Conservation (phyloP, 306 rosid species). For the Castanea crenata region DNA sequence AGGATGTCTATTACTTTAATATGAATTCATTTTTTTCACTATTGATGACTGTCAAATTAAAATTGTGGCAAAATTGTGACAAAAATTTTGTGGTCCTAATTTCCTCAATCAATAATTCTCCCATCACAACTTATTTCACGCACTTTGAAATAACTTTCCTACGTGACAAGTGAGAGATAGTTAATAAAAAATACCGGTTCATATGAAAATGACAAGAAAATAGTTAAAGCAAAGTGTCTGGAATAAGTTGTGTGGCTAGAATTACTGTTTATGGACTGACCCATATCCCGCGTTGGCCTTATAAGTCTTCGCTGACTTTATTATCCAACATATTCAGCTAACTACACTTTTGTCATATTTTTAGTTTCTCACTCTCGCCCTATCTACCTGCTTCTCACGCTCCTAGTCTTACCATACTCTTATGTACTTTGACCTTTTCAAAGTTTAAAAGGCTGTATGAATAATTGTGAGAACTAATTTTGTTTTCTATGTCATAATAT, state of each 20-base stretch:
- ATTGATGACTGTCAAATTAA: accelerated
- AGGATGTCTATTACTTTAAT: accelerated
- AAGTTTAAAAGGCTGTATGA: neutral
- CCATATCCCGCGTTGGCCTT: neutral
- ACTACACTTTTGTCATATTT: too few species aligned
- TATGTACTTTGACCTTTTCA: neutral
- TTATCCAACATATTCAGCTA: neutral
- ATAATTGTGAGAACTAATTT: too few species aligned
- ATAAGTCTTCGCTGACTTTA: slow-evolving; percentile 27
- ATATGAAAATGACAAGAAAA: too few species aligned
- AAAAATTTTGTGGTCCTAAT: too few species aligned
- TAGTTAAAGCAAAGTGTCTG: too few species aligned
- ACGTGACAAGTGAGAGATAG: accelerated
- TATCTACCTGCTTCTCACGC: neutral
- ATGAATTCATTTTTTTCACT: too few species aligned
- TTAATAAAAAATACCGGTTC: too few species aligned
- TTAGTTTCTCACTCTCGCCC: neutral
- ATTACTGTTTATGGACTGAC: too few species aligned
- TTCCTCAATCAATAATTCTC: too few species aligned
- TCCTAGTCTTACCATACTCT: neutral
- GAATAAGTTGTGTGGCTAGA: too few species aligned
- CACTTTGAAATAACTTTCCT: too few species aligned
- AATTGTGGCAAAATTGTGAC: accelerated
- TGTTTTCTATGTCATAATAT: too few species aligned
- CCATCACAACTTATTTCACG: accelerated